phyloP scores from a whole-genome alignment of 148 eudicot species.

The Cornus florida region DNA sequence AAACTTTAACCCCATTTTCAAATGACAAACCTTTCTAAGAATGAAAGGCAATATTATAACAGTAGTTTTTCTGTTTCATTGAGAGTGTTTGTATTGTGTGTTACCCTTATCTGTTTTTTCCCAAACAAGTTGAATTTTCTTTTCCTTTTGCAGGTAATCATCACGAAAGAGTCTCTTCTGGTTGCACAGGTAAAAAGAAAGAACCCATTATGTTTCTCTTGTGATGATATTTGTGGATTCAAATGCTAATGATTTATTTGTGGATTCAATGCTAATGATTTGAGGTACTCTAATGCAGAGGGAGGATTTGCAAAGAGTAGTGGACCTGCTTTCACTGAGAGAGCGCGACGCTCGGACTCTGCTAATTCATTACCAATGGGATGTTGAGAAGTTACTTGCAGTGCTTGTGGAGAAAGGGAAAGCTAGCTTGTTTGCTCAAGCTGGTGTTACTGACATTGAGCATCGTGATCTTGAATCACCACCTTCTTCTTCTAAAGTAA shows the following conservation, averaged over 20 bases:
- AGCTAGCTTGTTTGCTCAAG: slow-evolving; percentile 50
- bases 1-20: not conserved
- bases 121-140: not conserved
- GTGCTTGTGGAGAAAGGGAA: slow-evolving; percentile 61
- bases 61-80: not conserved
- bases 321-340: slow-evolving; percentile 63
- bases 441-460: slow-evolving; percentile 50
- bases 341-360: slow-evolving; percentile 71
- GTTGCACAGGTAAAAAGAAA: slow-evolving; percentile 53
- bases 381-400: slow-evolving; percentile 55
- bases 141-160: slow-evolving; percentile 52
- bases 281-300: slow-evolving; percentile 26
- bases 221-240: not conserved
- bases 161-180: slow-evolving; percentile 62
- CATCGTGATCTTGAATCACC: slow-evolving; percentile 22
- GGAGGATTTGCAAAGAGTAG: slow-evolving; percentile 64
- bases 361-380: slow-evolving; percentile 73
- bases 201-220: not conserved
- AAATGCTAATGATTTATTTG: not conserved
- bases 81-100: not conserved
- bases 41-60: not conserved
- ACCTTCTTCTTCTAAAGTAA: slow-evolving; percentile 25
- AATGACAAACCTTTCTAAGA: not conserved
- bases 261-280: not conserved
- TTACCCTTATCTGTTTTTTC: not conserved